Base-by-base conservation (phyloP, 1,284 basidiomycete genomes). In the Tilletia indica region DNA sequence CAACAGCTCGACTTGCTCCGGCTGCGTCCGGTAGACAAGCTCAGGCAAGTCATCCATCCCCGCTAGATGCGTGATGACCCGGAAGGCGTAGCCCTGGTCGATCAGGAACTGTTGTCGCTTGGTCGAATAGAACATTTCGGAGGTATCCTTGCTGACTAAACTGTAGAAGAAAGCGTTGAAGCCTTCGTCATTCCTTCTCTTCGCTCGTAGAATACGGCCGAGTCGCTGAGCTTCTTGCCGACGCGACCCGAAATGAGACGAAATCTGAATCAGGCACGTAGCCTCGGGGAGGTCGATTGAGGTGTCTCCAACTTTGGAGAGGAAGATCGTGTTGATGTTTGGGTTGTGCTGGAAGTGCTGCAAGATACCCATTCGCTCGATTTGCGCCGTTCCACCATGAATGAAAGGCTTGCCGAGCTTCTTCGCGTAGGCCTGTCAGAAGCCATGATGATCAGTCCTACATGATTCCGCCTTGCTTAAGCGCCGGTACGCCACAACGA, bases 161-260 rank as follows among this genome's bases (percentile, higher is more conserved):
- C 94, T 97, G 86, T 99, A 99, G 87, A 99, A 99, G 86, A 99
- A 99, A 14, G 97, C 97, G 79, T 99, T 99, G 87, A 99, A 99
- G 1, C 97, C 97, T 85, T 99, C 97, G 83, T 99, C 97, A 84
- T 99, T 99, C 77, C 97, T 89, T 70, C 97, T 89, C 86, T 99
- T 99, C 9, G 97, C 97, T 73, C 97, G 91, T 70, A 99, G 87
- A 80, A 99, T 99, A 87, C 76, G 81, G 90, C 94, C 95, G 67
- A 99, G 87, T 73, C 97, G 89, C 85, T 99, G 97, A 4, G 97
- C 97, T 86, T 99, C 97, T 86, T 99, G 97, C 76, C 97, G 88
- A 74, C 97, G 91, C 51, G 96, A 98, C 34, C 97, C 97, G 86
- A 99, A 99, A 86, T 99, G 97, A 19, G 94, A 97, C n/a, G 94